Percentiles rank a stretch among this genome's conserved stretches.
Evolutionary conservation across 352 stramenopile species (phyloP).

Genomic region (Phytophthora brassicae): DNA sequence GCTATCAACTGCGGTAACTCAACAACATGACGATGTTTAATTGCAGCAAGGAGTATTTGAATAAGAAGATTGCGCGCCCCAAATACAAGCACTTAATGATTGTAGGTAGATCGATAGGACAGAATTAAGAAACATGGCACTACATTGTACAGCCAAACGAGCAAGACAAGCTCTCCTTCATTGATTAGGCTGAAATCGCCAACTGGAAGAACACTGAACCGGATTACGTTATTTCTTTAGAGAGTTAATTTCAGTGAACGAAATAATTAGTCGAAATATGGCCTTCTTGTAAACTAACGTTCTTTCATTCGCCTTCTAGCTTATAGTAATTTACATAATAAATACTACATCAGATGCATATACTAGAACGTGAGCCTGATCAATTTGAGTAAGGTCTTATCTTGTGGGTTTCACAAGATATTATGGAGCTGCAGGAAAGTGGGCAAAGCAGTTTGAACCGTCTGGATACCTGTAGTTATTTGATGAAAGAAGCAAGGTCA

Average conservation of each 20-base stretch:
- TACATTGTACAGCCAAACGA: neutral
- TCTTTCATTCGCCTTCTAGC: neutral
- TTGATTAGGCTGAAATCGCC: neutral
- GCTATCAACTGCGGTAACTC: too few species aligned
- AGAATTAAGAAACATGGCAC: neutral
- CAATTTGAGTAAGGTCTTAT: too few species aligned
- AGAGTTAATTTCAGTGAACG: neutral
- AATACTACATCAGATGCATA: neutral
- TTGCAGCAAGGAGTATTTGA: too few species aligned
- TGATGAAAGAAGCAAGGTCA: too few species aligned
- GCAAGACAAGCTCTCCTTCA: neutral
- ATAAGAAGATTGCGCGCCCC: too few species aligned
- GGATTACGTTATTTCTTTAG: neutral
- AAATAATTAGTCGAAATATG: neutral
- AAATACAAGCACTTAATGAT: neutral
- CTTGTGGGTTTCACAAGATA: too few species aligned
- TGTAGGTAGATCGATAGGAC: neutral
- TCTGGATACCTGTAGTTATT: neutral
- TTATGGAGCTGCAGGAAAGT: too few species aligned
- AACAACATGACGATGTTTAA: too few species aligned
- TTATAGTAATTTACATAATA: too few species aligned
- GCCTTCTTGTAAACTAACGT: neutral
- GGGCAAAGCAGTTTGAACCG: too few species aligned
- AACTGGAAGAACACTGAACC: neutral
- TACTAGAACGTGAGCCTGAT: too few species aligned